A percentile compares a stretch with the other conserved stretches of the same genome.
Conservation (phyloP, 768 basidiomycete genomes). For the Pisolithus tinctorius region DNA sequence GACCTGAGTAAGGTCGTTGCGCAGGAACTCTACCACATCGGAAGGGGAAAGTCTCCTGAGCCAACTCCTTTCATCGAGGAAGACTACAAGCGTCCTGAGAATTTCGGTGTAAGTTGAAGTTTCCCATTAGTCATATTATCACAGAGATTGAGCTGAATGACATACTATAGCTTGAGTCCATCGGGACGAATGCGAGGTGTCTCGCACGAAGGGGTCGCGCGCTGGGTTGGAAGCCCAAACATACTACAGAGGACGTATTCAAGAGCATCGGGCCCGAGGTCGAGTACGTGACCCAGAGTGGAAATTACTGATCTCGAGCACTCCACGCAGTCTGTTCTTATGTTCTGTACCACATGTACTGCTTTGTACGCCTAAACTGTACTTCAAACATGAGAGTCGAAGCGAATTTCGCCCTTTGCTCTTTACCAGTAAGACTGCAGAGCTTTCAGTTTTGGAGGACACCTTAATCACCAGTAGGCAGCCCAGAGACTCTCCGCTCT, state of each 20-base stretch:
- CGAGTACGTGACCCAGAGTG: constrained; percentile 12
- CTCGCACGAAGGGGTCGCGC: constrained; percentile 13
- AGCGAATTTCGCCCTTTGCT: no score
- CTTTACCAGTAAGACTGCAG: no score
- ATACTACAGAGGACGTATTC: constrained; percentile 23
- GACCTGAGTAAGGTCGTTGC: constrained; percentile 10
- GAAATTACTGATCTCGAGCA: not conserved
- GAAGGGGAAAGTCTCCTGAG: constrained; percentile 6
- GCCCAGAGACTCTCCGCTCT: no score
- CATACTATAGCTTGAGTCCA: constrained; percentile 6
- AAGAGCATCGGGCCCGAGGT: constrained; percentile 16
- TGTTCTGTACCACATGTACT: no score
- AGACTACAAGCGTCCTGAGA: constrained; percentile 10
- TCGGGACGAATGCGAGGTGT: constrained; percentile 19
- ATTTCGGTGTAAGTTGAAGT: not conserved
- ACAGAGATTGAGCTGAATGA: constrained; percentile 6
- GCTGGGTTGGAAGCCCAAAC: constrained; percentile 25
- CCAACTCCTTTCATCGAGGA: constrained; percentile 12
- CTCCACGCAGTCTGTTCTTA: no score
- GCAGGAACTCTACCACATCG: constrained; percentile 8
- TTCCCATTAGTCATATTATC: not conserved
- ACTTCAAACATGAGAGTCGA: no score
- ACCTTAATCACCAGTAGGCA: no score
- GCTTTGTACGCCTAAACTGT: no score
- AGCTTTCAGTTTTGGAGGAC: no score